These are phyloP conservation scores for Sarocladium oryzae DNA, from an alignment of 2,329 filamentous ascomycete species.

Conservation along the genomic window DNA sequence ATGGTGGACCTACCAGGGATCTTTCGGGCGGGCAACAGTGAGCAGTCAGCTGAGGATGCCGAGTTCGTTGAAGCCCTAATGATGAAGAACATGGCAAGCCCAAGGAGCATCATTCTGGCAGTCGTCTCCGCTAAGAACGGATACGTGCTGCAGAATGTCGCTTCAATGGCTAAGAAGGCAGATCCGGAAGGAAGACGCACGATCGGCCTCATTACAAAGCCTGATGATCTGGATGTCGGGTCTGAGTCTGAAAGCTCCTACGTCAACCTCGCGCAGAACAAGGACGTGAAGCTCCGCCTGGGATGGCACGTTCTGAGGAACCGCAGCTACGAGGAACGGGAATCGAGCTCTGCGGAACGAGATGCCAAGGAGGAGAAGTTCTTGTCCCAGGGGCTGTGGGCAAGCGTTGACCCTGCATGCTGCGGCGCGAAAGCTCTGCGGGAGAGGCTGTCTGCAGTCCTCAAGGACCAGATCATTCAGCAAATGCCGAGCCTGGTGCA, in stretches of 20 bases:
- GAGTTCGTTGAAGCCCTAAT: constrained; percentile 41
- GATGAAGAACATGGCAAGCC: constrained; percentile 47
- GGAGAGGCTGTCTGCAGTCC: constrained; percentile 41
- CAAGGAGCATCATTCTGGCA: constrained; percentile 53
- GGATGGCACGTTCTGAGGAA: constrained; percentile 50
- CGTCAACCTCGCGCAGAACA: constrained; percentile 36
- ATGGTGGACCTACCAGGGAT: constrained; percentile 54
- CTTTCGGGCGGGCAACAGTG: constrained; percentile 40
- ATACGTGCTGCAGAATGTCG: constrained; percentile 51
- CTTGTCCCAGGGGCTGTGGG: constrained; percentile 36
- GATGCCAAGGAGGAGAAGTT: constrained; percentile 35
- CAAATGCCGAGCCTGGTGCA: constrained; percentile 39
- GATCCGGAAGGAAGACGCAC: constrained; percentile 33
- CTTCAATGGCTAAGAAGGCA: constrained; percentile 32
- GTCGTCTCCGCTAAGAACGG: constrained; percentile 52
- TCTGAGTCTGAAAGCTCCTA: constrained; percentile 35
- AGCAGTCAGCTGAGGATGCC: constrained; percentile 37
- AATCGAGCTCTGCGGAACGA: constrained; percentile 24
- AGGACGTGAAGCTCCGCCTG: constrained; percentile 38
- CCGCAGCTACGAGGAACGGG: constrained; percentile 30
- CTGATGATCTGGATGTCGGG: constrained; percentile 29
- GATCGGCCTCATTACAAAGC: constrained; percentile 53
- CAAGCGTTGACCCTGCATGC: constrained; percentile 22
- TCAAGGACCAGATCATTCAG: constrained; percentile 38
- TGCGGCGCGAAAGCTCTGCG: constrained; percentile 44